Evolutionary conservation across 768 basidiomycete species (phyloP).

Genomic region (Phylloporus arenicola): DNA sequence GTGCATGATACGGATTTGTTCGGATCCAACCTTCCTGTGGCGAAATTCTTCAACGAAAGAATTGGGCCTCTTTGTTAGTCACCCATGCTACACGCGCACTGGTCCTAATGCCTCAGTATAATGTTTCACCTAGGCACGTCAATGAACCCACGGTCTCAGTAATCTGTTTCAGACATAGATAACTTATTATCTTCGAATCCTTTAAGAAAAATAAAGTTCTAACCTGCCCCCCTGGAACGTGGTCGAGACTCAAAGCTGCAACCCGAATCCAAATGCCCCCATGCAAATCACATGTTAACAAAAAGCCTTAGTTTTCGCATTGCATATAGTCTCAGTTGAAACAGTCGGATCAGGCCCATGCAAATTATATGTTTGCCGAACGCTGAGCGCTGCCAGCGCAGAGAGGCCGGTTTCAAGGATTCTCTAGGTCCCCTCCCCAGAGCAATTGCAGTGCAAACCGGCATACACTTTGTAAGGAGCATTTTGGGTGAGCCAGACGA

Average conservation of each 20-base stretch:
- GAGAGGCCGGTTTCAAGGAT: constrained; percentile 14
- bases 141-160: constrained; percentile 40
- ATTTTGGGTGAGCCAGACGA: background rate
- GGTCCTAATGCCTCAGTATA: constrained; percentile 41
- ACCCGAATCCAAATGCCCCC: background rate
- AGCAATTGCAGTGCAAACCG: constrained; percentile 4
- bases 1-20: background rate
- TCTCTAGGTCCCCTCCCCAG: constrained; percentile 6
- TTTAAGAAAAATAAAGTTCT: background rate
- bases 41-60: no score
- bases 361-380: constrained; percentile 13
- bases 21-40: no score
- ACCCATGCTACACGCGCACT: no score
- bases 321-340: constrained; percentile 38
- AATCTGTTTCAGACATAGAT: constrained; percentile 22
- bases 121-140: constrained; percentile 44
- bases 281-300: constrained; percentile 24
- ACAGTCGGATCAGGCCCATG: constrained; percentile 39
- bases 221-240: no score
- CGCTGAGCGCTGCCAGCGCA: no score
- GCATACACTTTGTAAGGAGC: constrained; percentile 4
- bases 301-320: constrained; percentile 41
- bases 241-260: constrained; percentile 3
- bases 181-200: background rate
- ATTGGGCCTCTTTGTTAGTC: background rate